These are phyloP conservation scores for Begonia loranthoides DNA, from an alignment of 306 rosid genomes.

Conservation along the genomic window DNA sequence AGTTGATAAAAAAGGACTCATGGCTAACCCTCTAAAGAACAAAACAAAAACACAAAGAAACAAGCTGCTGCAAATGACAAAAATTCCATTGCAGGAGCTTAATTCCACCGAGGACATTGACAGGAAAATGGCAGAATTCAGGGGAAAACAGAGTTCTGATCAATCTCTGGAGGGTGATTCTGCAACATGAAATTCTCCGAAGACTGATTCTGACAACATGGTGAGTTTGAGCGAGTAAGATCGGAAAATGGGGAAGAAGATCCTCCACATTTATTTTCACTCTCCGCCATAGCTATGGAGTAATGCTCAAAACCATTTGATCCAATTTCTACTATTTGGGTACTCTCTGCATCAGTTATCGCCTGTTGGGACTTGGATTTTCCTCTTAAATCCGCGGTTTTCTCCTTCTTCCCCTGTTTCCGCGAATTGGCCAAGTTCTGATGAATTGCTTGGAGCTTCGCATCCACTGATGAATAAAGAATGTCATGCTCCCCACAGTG, in stretches of 20 bases:
- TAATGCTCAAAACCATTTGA: too few species aligned
- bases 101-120: constrained; percentile 11
- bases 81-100: constrained; percentile 58
- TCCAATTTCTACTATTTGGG: background rate
- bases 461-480: constrained; percentile 82
- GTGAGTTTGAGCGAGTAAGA: constrained; percentile 55
- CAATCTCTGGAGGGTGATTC: constrained; percentile 90
- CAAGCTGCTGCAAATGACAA: constrained; percentile 48
- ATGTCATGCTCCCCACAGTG: constrained; percentile 76
- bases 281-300: too few species aligned
- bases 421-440: constrained; percentile 59
- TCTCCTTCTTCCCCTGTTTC: constrained; percentile 42
- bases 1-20: too few species aligned
- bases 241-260: constrained; percentile 79
- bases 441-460: constrained; percentile 90
- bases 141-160: constrained; percentile 63
- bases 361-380: constrained; percentile 3
- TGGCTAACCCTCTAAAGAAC: too few species aligned
- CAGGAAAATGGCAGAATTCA: too few species aligned
- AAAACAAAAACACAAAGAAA: too few species aligned
- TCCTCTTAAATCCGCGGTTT: constrained; percentile 5
- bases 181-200: constrained; percentile 34
- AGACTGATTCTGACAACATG: constrained; percentile 50
- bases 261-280: too few species aligned
- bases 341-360: constrained; percentile 4